Conservation (phyloP, 192 early-diverging fungal species). For the Linnemannia exigua region DNA sequence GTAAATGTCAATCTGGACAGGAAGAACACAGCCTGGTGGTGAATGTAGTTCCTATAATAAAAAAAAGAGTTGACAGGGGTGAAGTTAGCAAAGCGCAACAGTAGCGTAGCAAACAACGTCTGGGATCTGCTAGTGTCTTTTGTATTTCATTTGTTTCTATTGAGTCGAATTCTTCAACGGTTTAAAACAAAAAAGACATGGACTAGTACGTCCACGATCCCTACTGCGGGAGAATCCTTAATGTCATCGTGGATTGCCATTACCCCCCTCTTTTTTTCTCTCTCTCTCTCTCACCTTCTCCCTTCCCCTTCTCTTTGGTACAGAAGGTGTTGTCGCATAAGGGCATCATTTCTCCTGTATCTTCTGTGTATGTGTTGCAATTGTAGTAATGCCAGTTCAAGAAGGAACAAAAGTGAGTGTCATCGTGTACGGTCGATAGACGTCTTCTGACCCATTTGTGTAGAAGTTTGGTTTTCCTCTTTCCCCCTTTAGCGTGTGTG, state of each 20-base stretch:
- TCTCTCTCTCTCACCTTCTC: too few relatives aligned
- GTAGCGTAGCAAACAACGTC: neutral
- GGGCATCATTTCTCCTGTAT: neutral
- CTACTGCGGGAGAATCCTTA: neutral
- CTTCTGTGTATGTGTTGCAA: neutral
- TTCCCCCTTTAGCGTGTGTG: neutral
- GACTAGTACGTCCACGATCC: neutral
- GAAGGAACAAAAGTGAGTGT: neutral
- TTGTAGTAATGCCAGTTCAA: neutral
- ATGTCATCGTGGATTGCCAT: neutral
- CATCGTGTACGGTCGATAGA: neutral
- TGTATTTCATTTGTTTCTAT: neutral
- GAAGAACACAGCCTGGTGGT: constrained; percentile 43
- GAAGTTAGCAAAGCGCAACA: neutral
- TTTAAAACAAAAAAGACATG: neutral
- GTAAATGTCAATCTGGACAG: constrained; percentile 53
- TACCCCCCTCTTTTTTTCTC: neutral
- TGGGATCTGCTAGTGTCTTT: neutral
- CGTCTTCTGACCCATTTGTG: neutral
- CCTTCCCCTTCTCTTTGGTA: neutral
- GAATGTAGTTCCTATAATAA: constrained; percentile 44
- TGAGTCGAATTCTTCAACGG: neutral
- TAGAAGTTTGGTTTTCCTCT: neutral
- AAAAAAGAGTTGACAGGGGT: neutral
- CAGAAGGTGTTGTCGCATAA: neutral